A percentile compares a stretch with the other conserved stretches of the same genome.
Evolutionary conservation across 208 protist species (phyloP).

Genomic region (Crithidia mellificae): DNA sequence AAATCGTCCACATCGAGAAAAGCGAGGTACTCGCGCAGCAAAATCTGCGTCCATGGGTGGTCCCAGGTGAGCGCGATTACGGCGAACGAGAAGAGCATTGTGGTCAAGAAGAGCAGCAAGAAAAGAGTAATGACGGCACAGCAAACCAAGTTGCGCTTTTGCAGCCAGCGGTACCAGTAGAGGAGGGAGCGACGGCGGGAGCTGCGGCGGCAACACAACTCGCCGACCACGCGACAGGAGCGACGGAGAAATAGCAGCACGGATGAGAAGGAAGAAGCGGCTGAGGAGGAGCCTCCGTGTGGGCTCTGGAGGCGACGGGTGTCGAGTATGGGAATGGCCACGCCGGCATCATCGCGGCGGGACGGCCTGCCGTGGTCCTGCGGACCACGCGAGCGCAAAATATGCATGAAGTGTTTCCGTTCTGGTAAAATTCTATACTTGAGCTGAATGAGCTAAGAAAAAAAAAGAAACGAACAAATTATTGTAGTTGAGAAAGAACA

Average conservation of each 20-base stretch:
- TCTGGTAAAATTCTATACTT: too few relatives aligned
- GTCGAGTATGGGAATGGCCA: slow-evolving; percentile 2
- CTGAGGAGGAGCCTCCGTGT: background rate
- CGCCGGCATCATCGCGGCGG: background rate
- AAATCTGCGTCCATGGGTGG: slow-evolving; percentile 11
- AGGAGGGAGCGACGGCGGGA: background rate
- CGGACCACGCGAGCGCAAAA: slow-evolving; percentile 10
- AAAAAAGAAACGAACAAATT: too few relatives aligned
- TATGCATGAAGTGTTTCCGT: slow-evolving; percentile 1
- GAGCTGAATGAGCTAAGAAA: too few relatives aligned
- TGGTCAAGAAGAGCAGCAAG: slow-evolving; percentile 11
- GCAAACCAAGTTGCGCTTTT: slow-evolving; percentile 6
- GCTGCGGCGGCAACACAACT: background rate
- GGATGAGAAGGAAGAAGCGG: too few relatives aligned
- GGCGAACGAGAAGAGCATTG: background rate
- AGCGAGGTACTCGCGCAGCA: slow-evolving; percentile 13
- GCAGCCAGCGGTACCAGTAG: slow-evolving; percentile 15
- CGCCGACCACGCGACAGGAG: background rate
- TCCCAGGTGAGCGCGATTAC: slow-evolving; percentile 23
- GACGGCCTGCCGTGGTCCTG: background rate
- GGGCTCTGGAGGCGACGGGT: background rate
- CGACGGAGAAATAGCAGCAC: too few relatives aligned
- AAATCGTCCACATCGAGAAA: background rate
- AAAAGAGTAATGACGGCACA: slow-evolving; percentile 3
- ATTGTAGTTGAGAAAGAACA: too few relatives aligned